A percentile compares a stretch with the other conserved stretches of the same genome.
phyloP scores from a whole-genome alignment of 768 basidiomycete genomes.

The Fomitopsis serialis region DNA sequence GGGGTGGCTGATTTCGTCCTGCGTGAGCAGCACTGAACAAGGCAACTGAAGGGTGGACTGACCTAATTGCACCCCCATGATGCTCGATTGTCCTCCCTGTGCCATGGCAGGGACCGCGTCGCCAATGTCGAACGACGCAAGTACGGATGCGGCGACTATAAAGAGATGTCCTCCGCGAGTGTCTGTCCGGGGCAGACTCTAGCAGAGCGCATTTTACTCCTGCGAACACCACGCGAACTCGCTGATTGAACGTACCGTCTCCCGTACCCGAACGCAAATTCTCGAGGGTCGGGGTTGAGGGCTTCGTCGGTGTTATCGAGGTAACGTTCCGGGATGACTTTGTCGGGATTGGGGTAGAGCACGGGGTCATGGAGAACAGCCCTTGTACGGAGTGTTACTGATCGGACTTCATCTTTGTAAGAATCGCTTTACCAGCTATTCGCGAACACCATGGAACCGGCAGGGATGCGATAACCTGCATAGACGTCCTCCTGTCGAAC shows the following conservation, averaged over 20 bases:
- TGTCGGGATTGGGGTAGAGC: constrained; percentile 5
- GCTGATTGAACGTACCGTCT: constrained; percentile 2
- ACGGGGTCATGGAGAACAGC: constrained; percentile 10
- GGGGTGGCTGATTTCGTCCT: background rate
- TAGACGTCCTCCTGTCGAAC: constrained; percentile 22
- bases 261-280: constrained; percentile 13
- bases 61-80: background rate
- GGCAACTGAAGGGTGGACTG: background rate
- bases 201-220: background rate
- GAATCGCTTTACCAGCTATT: background rate
- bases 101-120: background rate
- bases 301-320: background rate
- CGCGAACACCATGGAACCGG: constrained; percentile 14
- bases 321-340: constrained; percentile 9
- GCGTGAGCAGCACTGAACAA: too few relatives aligned
- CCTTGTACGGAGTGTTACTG: background rate
- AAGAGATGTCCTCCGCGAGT: constrained; percentile 2
- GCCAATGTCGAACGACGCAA: background rate
- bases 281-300: background rate
- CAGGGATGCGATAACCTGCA: constrained; percentile 22
- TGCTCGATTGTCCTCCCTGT: background rate
- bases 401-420: background rate
- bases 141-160: background rate
- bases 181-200: constrained; percentile 4
- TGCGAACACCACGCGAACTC: background rate